phyloP scores from a whole-genome alignment of 805 yeast species.

The Sporopachydermia lactativora region DNA sequence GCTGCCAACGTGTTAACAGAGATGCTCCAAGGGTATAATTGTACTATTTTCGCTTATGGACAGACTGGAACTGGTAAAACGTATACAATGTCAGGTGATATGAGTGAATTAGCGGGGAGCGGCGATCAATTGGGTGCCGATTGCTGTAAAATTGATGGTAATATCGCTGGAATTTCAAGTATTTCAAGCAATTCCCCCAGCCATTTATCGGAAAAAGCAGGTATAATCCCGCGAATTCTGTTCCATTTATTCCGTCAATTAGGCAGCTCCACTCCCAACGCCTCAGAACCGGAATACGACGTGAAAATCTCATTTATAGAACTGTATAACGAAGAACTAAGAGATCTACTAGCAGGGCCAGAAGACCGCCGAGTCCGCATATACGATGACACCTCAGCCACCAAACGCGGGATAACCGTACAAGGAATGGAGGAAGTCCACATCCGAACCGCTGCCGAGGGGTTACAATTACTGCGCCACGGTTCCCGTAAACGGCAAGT shows the following conservation, averaged over 20 bases:
- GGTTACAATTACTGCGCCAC: conserved; percentile 32
- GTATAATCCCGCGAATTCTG: conserved; percentile 48
- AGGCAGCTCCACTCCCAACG: conserved; percentile 8
- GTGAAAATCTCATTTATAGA: conserved; percentile 76
- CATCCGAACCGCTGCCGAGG: conserved; percentile 35
- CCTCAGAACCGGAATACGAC: conserved; percentile 34
- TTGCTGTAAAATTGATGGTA: conserved; percentile 30
- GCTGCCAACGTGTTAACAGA: conserved; percentile 55
- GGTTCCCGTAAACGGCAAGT: conserved; percentile 57
- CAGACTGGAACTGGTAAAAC: conserved; percentile 71
- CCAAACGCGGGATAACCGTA: conserved; percentile 30
- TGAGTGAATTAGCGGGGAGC: conserved; percentile 11
- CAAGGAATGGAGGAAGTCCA: conserved; percentile 44
- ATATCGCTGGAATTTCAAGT: conserved; percentile 21
- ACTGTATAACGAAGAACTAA: conserved; percentile 74
- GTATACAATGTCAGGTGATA: conserved; percentile 18
- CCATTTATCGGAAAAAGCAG: conserved; percentile 33
- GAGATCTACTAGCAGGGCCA: conserved; percentile 44
- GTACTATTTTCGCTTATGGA: conserved; percentile 78
- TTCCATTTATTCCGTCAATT: conserved; percentile 37
- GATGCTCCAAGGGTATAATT: conserved; percentile 61
- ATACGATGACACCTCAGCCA: conserved; percentile 31
- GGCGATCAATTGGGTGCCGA: conserved; percentile 10
- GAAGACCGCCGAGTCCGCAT: conserved; percentile 38
- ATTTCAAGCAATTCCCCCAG: neutral